Base-by-base conservation (phyloP, 148 eudicot species). In the Rhododendron ovatum region DNA sequence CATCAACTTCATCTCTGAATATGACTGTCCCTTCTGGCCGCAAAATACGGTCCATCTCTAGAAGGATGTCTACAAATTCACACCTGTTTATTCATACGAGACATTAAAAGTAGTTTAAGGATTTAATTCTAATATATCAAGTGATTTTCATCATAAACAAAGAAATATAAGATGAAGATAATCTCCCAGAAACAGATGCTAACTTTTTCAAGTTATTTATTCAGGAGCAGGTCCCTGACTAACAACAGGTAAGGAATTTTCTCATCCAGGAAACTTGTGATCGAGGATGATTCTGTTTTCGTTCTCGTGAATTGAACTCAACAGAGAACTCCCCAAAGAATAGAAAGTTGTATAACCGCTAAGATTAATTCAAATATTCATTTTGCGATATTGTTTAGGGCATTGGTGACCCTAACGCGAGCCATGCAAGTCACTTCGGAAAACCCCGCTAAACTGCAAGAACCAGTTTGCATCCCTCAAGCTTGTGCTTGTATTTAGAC, bases 1-100 rank as follows among this genome's bases (percentile, higher is more conserved):
- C 93, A 67, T 94, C 94, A 69, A 95, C 94, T 83, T 92, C 94
- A 41, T 95, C 98, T 75, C 96, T 88, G 75, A 95, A 85, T 87
- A 95, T 94, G 45, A 94, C 95, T 15, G 89, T 81, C 51, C 98
- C 98, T 90, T 95, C 96, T 5, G 98, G 96, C 14, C 98, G 93
- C 75, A 95, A 86, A 85, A 95, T 94, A 4, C 98, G 91, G 90
- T 95, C 98, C 98, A 95, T 95, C 88, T 94, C 98, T 67, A 94
- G 80, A 15, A 95, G 93, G 51, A 95, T 91, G 83, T 94, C 95
- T 88, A 93, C 98, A 35, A 90, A 78, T 37, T 92, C 90, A 67
- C 98, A 95, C 91, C 98, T 95, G 89, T 59, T 59, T 59, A 59
- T 59, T 20, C n/a, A 59, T 59, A 22, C 3, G 22, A 20, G 65